These are phyloP conservation scores for Neophaeococcomyces mojaviensis DNA, from an alignment of 2,329 filamentous ascomycete species.

Conservation along the genomic window DNA sequence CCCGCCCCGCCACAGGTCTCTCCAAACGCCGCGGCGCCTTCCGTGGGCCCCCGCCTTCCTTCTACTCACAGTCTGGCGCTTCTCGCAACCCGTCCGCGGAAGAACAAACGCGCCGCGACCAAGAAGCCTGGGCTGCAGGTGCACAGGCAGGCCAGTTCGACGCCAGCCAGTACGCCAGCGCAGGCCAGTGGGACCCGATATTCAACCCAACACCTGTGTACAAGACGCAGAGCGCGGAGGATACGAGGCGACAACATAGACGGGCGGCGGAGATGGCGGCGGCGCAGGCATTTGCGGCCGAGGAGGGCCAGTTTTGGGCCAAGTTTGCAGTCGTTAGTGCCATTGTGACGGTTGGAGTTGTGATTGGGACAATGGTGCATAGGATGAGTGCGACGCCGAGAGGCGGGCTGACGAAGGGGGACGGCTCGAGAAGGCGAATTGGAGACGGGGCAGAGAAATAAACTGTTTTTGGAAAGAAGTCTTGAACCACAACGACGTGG, in stretches of 20 bases:
- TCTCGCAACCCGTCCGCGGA: constrained; percentile 50
- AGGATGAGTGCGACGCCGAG: constrained; percentile 10
- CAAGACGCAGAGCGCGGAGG: constrained; percentile 61
- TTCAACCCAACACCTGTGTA: constrained; percentile 70
- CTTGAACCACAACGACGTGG: too few relatives aligned
- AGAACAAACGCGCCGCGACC: constrained; percentile 19
- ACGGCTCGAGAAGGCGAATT: constrained; percentile 17
- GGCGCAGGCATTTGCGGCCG: constrained; percentile 26
- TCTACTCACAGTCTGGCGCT: constrained; percentile 68
- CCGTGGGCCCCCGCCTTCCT: constrained; percentile 78
- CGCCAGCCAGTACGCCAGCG: constrained; percentile 23
- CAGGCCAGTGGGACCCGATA: constrained; percentile 36
- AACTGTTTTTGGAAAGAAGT: neutral
- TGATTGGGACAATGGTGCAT: constrained; percentile 25
- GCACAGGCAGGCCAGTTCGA: constrained; percentile 15
- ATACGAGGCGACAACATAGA: constrained; percentile 44
- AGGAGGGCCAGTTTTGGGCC: constrained; percentile 30
- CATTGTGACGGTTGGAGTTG: constrained; percentile 29
- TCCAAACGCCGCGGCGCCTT: constrained; percentile 69
- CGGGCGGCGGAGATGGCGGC: constrained; percentile 30
- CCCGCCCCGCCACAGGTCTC: constrained; percentile 69
- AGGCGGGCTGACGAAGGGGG: constrained; percentile 19
- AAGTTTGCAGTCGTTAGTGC: constrained; percentile 34
- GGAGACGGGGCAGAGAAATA: neutral
- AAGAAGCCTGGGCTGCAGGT: constrained; percentile 5